phyloP scores from a whole-genome alignment of 2,329 filamentous ascomycete species.

The Colletotrichum tanaceti region DNA sequence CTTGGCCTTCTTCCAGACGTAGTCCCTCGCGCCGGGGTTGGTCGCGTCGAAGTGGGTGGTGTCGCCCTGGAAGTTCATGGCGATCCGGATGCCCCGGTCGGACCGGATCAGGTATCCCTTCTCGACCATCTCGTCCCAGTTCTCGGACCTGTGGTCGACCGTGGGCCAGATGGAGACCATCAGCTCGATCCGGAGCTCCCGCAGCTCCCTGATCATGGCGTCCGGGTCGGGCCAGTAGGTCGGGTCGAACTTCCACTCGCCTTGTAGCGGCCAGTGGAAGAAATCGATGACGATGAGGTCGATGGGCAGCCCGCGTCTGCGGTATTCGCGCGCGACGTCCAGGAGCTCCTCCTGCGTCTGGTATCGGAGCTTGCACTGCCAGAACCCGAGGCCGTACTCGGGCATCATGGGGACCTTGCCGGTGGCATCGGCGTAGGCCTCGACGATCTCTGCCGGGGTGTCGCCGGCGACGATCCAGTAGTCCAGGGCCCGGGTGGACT shows the following conservation, averaged over 20 bases:
- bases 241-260: slow-evolving; percentile 75
- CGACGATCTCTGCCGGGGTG: slow-evolving; percentile 62
- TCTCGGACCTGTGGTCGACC: slow-evolving; percentile 47
- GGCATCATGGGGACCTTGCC: slow-evolving; percentile 73
- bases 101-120: slow-evolving; percentile 69
- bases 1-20: slow-evolving; percentile 69
- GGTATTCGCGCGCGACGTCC: slow-evolving; percentile 67
- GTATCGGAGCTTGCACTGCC: slow-evolving; percentile 73
- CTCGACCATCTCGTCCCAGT: slow-evolving; percentile 48
- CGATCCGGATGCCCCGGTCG: slow-evolving; percentile 68
- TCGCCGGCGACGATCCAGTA: slow-evolving; percentile 71
- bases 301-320: slow-evolving; percentile 62
- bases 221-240: slow-evolving; percentile 74
- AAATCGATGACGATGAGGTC: slow-evolving; percentile 73
- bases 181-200: slow-evolving; percentile 68
- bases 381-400: slow-evolving; percentile 72
- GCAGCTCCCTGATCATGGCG: slow-evolving; percentile 72
- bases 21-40: slow-evolving; percentile 67
- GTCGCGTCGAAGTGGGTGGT: slow-evolving; percentile 73
- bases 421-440: slow-evolving; percentile 64
- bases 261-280: slow-evolving; percentile 73
- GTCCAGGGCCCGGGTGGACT: slow-evolving; percentile 65
- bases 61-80: slow-evolving; percentile 69
- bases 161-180: slow-evolving; percentile 80
- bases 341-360: slow-evolving; percentile 71